Base-by-base conservation (phyloP, 768 basidiomycete species). In the Boletus sp. region DNA sequence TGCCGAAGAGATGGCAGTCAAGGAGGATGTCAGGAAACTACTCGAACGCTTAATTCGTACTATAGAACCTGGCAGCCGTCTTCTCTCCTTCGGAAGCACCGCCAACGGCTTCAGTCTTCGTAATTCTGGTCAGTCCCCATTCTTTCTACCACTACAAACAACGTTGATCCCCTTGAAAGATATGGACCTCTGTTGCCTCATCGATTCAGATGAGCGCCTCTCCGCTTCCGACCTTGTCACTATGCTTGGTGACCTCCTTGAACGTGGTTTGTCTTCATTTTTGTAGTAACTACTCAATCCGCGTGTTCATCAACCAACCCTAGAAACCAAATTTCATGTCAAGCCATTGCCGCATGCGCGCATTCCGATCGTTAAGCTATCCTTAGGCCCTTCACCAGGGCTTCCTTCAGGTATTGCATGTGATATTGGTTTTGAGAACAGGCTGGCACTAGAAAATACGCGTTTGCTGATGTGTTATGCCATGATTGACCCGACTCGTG, bases 341-440 rank as follows among this genome's bases (percentile, higher is more conserved):
- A 98, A 98, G 72, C 88, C 93, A 11, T 78, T 99, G 23, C 95
- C 96, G 10, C 90, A 94, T 74, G 96, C 96, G 11, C 88, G 96
- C 64, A 98, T 98, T 78, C 96, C 96, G 33, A 99, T 99, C 68
- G 93, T 99, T 67, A 99, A 99, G 76, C 80, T 99, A 50, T 93
- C 90, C 23, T 82, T 98, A 25, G 87, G 92, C 68, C 90, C 92
- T 17, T 90, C 90, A 3, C 85, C 85, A 11, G 84, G 86, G 5
- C 76, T 93, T 14, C 87, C 88, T 9, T 80, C 83, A 47, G 95
- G 94, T 52, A 96, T 99, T 63, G 90, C 95, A 7, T 98, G 96
- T 69, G 96, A 99, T 70, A 99, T 99, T 60, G 96, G 96, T 17
- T 98, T 98, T 64, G 96, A 97, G 77, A 98, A 98, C 73, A 83